Evolutionary conservation across 306 rosid genomes (phyloP), one percentile per base, ranked within the genome.

Genomic region (Dryas alaskensis): DNA sequence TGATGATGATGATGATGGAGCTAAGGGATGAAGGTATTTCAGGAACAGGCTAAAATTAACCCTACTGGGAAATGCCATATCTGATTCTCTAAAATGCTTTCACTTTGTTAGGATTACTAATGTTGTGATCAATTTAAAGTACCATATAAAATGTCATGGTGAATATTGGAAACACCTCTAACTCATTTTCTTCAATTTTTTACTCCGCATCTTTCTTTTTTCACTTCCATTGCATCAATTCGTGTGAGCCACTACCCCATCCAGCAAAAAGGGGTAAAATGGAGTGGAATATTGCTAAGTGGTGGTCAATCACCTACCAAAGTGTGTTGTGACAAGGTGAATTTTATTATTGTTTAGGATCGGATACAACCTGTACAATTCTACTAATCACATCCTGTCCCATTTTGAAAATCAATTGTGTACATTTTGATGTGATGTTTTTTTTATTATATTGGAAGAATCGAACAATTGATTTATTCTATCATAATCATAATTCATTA

Each of bases 231-330:
- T 27, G 55, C 55, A 44, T 17, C 27, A 3, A 37, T 43, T 25
- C 27, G 3, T 42, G 75, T 54, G 5, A 25, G 5, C 27, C 40
- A 31, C 37, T 31, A 31, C 37, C 16, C 37, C 16, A 45, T 19
- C 53, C 50, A 44, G 14, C 57, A 25, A 19, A 46, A 12, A 3
- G 13, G 13, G 65, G 39, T 6, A 44, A 65, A n/a, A 14, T 69
- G 22, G 10, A 16, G 12, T 46, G 25, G 25, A 69, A n/a, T 51
- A 69, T n/a, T 37, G 57, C 16, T 5, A 17, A n/a, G 62, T 2
- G 37, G 60, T 68, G 50, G 74, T 52, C 51, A 40, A 31, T 68
- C 60, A 50, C 73, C 60, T 27, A 31, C 46, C 51, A 66, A 27
- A 66, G 31, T 48, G 2, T 25, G 44, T 11, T 12, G 14, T 39